Base-by-base conservation (phyloP, 179 eudicot species). In the Corrigiola litoralis region DNA sequence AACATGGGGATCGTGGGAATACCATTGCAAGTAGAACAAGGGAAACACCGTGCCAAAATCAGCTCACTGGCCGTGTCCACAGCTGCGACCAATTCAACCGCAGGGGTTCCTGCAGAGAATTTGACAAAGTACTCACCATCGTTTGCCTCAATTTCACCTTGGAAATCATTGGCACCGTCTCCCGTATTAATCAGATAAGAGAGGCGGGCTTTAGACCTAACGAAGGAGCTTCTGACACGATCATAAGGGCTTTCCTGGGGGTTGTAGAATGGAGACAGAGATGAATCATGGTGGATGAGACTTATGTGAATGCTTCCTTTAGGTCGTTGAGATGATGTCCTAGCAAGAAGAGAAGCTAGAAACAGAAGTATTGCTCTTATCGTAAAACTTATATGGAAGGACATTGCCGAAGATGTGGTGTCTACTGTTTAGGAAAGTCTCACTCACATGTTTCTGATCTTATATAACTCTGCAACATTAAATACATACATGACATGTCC, bases 81-180 rank as follows among this genome's bases (percentile, higher is more conserved):
- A 36, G 51, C 28, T 55, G 63, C 69, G 18, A 63, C 12, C 29
- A 49, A 25, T 36, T 55, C 46, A 36, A 56, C 27, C 0, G 64
- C 63, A 8, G 68, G 75, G 27, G 64, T 71, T 33, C 75, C 75
- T 28, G 63, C 14, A 0, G 63, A 63, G 25, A 71, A 37, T 5
- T 46, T 63, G 12, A 71, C 69, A 29, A 71, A 50, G 58, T 71
- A 71, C 40, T 71, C 75, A 36, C 75, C 75, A 16, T 63, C 58
- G 6, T 46, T 33, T 8, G 57, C 50, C 37, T 55, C 64, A 2
- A 63, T 14, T 11, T 36, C 41, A 23, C 50, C 69, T 25, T 25
- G 63, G 13, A 64, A 46, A 42, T 64, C 64, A 45, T 20, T 42
- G 5, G 29, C 34, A 25, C 12, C 21, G 16, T n/a, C 14, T 14